phyloP scores from a whole-genome alignment of 441 rosid species.

The Adansonia grandidieri region DNA sequence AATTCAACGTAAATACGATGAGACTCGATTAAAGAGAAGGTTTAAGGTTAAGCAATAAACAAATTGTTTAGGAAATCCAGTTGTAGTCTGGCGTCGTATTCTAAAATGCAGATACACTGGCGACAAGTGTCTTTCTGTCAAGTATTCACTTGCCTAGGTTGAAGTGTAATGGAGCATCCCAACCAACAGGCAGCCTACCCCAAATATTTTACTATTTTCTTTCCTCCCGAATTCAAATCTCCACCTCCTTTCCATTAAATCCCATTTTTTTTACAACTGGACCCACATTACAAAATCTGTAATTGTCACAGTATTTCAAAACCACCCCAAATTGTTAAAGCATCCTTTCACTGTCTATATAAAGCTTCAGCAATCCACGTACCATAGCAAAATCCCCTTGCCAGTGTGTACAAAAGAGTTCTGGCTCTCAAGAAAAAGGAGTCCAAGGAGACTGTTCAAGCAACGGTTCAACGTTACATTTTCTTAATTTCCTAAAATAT shows the following conservation, averaged over 20 bases:
- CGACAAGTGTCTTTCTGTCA: neutral
- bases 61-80: neutral
- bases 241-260: neutral
- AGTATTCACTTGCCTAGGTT: neutral
- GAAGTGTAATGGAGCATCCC: neutral
- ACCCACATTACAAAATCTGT: neutral
- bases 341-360: slow-evolving; percentile 2
- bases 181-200: neutral
- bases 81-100: neutral
- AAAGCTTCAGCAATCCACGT: neutral
- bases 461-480: neutral
- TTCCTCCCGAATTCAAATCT: too few relatives aligned
- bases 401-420: neutral
- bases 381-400: neutral
- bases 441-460: neutral
- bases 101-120: neutral
- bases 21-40: too few relatives aligned
- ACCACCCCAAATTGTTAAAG: neutral
- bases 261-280: neutral
- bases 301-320: neutral
- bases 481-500: neutral
- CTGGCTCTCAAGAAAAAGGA: neutral
- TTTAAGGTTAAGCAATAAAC: neutral
- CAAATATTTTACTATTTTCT: neutral
- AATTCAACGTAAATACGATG: too few relatives aligned